Evolutionary conservation across 2,329 filamentous ascomycete species (phyloP), one percentile per base, ranked within the genome.

Genomic region (Colletotrichum lini): DNA sequence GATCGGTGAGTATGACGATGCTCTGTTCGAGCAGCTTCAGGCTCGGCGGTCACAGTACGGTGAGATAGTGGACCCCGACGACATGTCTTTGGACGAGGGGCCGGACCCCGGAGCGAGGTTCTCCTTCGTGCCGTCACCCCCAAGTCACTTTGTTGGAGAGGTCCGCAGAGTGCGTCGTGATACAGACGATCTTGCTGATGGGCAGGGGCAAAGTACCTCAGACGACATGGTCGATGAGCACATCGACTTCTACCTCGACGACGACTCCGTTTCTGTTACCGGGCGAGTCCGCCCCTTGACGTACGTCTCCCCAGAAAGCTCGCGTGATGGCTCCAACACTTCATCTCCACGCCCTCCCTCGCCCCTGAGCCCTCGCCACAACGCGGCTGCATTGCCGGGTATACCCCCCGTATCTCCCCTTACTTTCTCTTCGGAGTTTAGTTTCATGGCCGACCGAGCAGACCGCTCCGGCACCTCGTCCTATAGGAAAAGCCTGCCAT

Each of bases 221-320:
- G 35, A 40, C 15, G 53, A 30, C 18, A 35, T 26, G n/a, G 42
- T 23, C 3, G 67, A 70, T 3, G 67, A 42, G 42, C 49, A 49
- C 5, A 12, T 70, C 1, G 9, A 56, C 7, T 42, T 66, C 1
- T 65, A 60, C n/a, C 49, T 67, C 15, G 44, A 60, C 35, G 65
- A 58, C 35, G 52, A 57, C n/a, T 57, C 53, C 5, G 9, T 57
- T 23, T 23, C 53, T n/a, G 18, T 42, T 6, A 42, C 53, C 35
- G 53, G 40, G 15, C 53, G 53, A 40, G 38, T 16, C 35, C 53
- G 53, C 8, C n/a, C 53, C 53, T 57, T 57, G 53, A 57, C 53
- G 30, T 57, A 57, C 10, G n/a, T 57, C n/a, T 23, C 53, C 6
- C n/a, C 53, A 4, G 9, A 23, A 9, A 42, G n/a, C 8, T 57